phyloP scores from a whole-genome alignment of 2,329 filamentous ascomycete species.

The Aspergillus ochraceoroseus region DNA sequence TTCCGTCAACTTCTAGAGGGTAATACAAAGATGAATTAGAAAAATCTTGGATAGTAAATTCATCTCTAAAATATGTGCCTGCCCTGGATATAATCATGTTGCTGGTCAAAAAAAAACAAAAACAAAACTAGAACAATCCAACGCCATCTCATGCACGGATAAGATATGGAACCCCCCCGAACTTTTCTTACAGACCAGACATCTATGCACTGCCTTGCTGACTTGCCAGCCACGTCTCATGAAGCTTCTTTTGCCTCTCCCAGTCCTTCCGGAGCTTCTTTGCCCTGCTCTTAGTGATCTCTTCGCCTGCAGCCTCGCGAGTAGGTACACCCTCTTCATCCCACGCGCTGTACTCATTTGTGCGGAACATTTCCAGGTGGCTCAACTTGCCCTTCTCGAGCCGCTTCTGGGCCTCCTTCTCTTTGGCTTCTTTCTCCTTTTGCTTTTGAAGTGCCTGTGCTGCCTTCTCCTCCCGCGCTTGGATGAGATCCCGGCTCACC shows the following conservation, averaged over 20 bases:
- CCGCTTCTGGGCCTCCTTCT: slow-evolving; percentile 45
- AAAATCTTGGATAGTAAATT: neutral
- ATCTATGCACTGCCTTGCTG: slow-evolving; percentile 12
- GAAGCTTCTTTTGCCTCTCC: slow-evolving; percentile 77
- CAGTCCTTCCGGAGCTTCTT: slow-evolving; percentile 88
- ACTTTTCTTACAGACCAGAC: too few species aligned
- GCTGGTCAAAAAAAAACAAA: neutral
- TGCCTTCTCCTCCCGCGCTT: slow-evolving; percentile 53
- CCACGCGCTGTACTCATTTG: slow-evolving; percentile 66
- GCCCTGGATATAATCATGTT: slow-evolving; percentile 13
- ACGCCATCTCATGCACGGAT: slow-evolving; percentile 5
- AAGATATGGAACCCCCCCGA: neutral
- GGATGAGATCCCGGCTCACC: slow-evolving; percentile 55
- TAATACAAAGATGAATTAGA: neutral
- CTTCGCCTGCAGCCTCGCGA: slow-evolving; percentile 69
- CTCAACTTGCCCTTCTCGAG: slow-evolving; percentile 45
- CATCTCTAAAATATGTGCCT: slow-evolving; percentile 5
- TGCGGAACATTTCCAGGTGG: slow-evolving; percentile 49
- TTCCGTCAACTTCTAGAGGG: too few species aligned
- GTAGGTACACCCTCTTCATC: slow-evolving; percentile 76
- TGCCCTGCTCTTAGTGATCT: slow-evolving; percentile 69
- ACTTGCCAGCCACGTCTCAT: slow-evolving; percentile 17
- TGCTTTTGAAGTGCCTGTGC: slow-evolving; percentile 45
- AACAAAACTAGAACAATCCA: too few species aligned
- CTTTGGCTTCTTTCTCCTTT: slow-evolving; percentile 48